Evolutionary conservation across 306 rosid genomes (phyloP).

Genomic region (Medicago ruthenica): DNA sequence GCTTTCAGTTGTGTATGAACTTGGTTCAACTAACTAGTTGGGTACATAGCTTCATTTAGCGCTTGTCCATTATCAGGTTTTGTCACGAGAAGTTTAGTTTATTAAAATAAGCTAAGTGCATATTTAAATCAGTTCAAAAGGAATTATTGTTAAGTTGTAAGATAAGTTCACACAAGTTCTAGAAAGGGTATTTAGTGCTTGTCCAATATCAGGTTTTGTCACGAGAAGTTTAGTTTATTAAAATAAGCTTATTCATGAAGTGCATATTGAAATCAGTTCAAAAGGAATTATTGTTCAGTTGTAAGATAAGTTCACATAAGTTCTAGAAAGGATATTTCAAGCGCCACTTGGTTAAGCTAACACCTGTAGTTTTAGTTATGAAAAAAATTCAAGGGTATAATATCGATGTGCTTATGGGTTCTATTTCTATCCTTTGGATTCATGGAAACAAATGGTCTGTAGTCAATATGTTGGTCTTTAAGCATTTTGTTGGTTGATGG

Average conservation of each 20-base stretch:
- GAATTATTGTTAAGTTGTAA: background rate
- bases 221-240: no score
- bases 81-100: background rate
- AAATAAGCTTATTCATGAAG: no score
- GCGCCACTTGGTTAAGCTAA: background rate
- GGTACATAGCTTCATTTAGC: background rate
- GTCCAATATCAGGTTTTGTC: no score
- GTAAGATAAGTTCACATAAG: background rate
- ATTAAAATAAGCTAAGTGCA: background rate
- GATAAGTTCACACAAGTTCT: background rate
- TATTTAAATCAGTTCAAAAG: background rate
- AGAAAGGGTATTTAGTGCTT: background rate
- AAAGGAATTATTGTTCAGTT: background rate
- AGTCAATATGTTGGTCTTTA: conserved; percentile 16
- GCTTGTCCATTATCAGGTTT: background rate
- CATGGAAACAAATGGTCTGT: conserved; percentile 16
- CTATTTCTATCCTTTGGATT: conserved; percentile 35
- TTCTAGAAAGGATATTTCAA: background rate
- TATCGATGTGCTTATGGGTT: conserved; percentile 13
- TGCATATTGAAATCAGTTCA: background rate
- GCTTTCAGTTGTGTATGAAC: background rate
- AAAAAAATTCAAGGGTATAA: background rate
- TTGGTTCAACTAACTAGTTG: background rate
- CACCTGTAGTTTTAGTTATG: background rate
- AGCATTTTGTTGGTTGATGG: background rate